These are phyloP conservation scores for Stentor roeselii DNA, from an alignment of 73 alveolate genomes.

Conservation along the genomic window DNA sequence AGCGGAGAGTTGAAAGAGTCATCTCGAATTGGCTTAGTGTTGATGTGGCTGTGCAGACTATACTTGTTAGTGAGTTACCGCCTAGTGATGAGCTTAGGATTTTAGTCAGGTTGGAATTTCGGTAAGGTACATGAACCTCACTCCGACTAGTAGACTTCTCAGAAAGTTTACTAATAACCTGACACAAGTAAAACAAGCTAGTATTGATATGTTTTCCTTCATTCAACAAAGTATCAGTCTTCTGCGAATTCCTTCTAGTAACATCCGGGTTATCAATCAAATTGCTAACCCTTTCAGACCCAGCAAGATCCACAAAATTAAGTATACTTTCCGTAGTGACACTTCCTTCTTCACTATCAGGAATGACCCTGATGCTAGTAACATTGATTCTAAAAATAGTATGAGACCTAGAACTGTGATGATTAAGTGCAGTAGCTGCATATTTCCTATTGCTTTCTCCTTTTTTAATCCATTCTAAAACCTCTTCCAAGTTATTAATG, in stretches of 20 bases:
- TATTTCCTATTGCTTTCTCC: constrained; percentile 86
- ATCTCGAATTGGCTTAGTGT: constrained; percentile 23
- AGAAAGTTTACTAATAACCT: constrained; percentile 72
- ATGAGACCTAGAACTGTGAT: constrained; percentile 73
- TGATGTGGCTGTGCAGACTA: constrained; percentile 51
- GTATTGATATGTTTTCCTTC: constrained; percentile 87
- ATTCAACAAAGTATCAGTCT: constrained; percentile 37
- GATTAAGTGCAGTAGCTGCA: constrained; percentile 85
- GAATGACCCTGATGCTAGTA: constrained; percentile 28
- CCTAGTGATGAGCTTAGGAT: constrained; percentile 93
- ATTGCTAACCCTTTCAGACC: constrained; percentile 85
- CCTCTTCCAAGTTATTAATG: constrained; percentile 66
- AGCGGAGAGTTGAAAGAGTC: constrained; percentile 74
- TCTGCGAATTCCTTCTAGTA: not conserved
- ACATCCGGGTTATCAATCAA: not conserved
- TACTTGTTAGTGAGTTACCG: constrained; percentile 95
- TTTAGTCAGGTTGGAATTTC: constrained; percentile 94
- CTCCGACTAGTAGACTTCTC: constrained; percentile 29
- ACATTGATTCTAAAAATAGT: constrained; percentile 69
- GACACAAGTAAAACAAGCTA: constrained; percentile 71
- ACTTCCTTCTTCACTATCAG: constrained; percentile 9
- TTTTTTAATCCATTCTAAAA: constrained; percentile 41
- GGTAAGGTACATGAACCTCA: constrained; percentile 81
- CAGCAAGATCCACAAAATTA: constrained; percentile 97
- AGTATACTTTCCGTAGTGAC: constrained; percentile 52